Base-by-base conservation (phyloP, 2,329 filamentous ascomycete species). In the Penicillium corylophilum region DNA sequence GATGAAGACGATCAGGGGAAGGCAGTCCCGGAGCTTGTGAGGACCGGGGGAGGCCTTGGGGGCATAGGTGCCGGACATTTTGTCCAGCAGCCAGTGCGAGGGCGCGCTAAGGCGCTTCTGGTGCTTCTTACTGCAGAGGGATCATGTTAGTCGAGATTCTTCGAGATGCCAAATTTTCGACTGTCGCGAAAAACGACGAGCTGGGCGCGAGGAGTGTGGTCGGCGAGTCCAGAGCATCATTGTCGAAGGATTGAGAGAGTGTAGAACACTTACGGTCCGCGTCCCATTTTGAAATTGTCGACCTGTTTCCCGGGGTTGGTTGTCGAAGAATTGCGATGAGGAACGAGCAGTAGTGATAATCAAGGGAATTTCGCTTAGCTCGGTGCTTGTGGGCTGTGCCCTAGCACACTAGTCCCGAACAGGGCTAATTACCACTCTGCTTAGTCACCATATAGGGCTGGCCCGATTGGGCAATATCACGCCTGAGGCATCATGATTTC, bases 71-170 rank as follows among this genome's bases (percentile, higher is more conserved):
- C 94, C 94, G 79, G 91, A 96, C 77, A 99, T 86, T 82, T 99
- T 99, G 90, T 99, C 94, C 79, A 99, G 85, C 77, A 99, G 90
- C 94, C 94, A 99, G 88, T 97, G 94, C 78, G 89, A 95, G 76
- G 94, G 94, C 77, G 94, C 94, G 82, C 89, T 94, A 77, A 97
- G 86, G 85, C 94, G 92, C 92, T 99, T 97, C 82, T 97, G 93
- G 83, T 99, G 94, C 89, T 96, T 96, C 86, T 94, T 95, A 81
- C 88, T 92, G 74, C 73, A 64, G 60, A 60, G 60, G 24, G 66
- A 66, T 66, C 49, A 56, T 47, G 60, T 65, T 57, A 69, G 67
- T 59, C 47, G 38, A 39, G 29, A 8, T 41, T 51, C 50, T 43
- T 51, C 44, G 23, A 31, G 22, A 28, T 42, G 20, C 43, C 12